Percentiles rank a stretch among this genome's conserved stretches.
Conservation (phyloP, 352 stramenopile genomes). For the Globisporangium echinulatum region DNA sequence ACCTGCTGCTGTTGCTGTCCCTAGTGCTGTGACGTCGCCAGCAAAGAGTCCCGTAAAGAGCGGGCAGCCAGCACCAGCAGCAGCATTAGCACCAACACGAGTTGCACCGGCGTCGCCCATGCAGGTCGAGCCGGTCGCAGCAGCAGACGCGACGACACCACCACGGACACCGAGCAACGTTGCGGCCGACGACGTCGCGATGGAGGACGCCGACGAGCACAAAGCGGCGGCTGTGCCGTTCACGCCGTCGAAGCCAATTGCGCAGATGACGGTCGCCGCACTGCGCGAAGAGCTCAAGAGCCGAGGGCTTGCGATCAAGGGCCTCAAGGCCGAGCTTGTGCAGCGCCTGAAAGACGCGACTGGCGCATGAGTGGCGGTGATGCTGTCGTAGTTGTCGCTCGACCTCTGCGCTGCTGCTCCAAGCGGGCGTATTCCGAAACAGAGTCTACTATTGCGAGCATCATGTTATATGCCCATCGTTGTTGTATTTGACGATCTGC, state of each 20-base stretch:
- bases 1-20: neutral
- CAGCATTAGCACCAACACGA: no score
- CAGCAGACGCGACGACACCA: conserved; percentile 10
- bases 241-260: conserved; percentile 65
- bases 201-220: conserved; percentile 30
- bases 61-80: conserved; percentile 3
- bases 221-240: conserved; percentile 26
- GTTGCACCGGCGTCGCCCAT: neutral
- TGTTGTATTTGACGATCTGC: no score
- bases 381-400: neutral
- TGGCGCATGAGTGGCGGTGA: conserved; percentile 1
- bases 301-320: conserved; percentile 68
- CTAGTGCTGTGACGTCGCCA: neutral
- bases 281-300: conserved; percentile 74
- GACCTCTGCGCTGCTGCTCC: no score
- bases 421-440: no score
- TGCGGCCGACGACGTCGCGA: conserved; percentile 34
- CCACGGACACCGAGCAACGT: neutral
- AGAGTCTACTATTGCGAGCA: no score
- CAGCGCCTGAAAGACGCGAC: conserved; percentile 71
- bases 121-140: conserved; percentile 15
- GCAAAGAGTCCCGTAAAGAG: conserved; percentile 17
- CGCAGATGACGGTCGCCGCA: conserved; percentile 66
- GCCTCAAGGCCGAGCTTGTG: conserved; percentile 77
- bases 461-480: no score